These are phyloP conservation scores for Pecoramyces ruminantium DNA, from an alignment of 192 early-diverging fungal genomes.

Conservation along the genomic window DNA sequence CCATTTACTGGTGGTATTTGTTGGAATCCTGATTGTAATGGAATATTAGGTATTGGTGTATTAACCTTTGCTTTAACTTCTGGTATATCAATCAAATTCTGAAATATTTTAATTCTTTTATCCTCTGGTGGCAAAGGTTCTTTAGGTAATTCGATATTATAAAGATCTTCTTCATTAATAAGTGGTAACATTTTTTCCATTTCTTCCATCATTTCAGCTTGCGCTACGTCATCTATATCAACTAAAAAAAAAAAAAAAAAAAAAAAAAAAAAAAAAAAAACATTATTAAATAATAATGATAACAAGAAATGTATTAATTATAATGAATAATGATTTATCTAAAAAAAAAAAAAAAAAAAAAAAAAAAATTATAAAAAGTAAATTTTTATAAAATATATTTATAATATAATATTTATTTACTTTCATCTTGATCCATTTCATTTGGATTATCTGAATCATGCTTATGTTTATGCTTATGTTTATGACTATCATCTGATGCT, in stretches of 20 bases:
- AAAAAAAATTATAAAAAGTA: too few relatives aligned
- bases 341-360: too few relatives aligned
- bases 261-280: neutral
- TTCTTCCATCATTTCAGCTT: neutral
- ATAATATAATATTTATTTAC: too few relatives aligned
- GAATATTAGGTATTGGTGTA: neutral
- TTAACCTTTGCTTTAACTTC: neutral
- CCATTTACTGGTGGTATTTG: neutral
- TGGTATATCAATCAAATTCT: neutral
- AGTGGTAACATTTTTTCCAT: neutral
- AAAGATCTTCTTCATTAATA: neutral
- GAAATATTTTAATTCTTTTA: neutral
- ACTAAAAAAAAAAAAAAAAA: neutral
- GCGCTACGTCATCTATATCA: neutral
- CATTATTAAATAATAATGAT: neutral
- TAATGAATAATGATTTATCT: too few relatives aligned
- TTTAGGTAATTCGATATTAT: neutral
- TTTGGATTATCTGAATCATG: neutral
- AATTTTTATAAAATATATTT: too few relatives aligned
- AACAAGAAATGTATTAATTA: too few relatives aligned
- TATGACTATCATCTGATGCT: neutral
- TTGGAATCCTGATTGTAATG: neutral
- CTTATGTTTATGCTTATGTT: neutral
- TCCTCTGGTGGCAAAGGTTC: neutral
- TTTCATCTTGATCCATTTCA: neutral